A percentile compares a stretch with the other conserved stretches of the same genome.
These are phyloP conservation scores for Noccaea bulbosa DNA, from an alignment of 345 rosid species.

Conservation along the genomic window DNA sequence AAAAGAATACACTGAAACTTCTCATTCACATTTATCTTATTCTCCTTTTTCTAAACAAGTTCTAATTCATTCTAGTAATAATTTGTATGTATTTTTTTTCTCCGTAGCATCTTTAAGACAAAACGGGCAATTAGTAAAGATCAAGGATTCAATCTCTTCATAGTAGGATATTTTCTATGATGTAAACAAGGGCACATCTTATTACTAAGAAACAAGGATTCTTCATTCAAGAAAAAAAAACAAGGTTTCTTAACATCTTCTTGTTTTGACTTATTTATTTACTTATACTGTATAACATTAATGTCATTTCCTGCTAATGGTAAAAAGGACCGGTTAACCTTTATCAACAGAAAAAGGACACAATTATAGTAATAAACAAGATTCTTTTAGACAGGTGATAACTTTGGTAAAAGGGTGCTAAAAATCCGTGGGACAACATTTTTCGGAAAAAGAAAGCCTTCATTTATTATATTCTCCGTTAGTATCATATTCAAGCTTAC, in stretches of 20 bases:
- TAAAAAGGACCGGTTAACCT: not conserved
- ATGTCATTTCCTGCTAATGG: not conserved
- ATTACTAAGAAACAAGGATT: no score
- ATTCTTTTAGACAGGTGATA: not conserved
- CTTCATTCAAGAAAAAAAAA: no score
- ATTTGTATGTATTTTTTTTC: no score
- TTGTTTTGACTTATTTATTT: no score
- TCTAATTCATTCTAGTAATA: not conserved
- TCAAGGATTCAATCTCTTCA: no score
- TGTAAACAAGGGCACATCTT: no score
- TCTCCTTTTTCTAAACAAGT: not conserved
- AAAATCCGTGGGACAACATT: not conserved
- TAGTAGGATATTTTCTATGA: no score
- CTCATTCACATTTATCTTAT: not conserved
- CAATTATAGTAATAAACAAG: not conserved
- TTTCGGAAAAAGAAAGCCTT: not conserved
- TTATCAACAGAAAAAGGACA: not conserved
- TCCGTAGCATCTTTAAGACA: not conserved
- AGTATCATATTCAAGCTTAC: not conserved
- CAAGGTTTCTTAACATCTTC: not conserved
- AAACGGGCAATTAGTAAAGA: no score
- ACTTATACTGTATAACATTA: no score
- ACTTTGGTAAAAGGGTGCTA: not conserved
- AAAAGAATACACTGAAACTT: not conserved
- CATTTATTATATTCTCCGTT: not conserved